These are phyloP conservation scores for Exutisphaerella laricina DNA, from an alignment of 2,329 filamentous ascomycete genomes.

Conservation along the genomic window DNA sequence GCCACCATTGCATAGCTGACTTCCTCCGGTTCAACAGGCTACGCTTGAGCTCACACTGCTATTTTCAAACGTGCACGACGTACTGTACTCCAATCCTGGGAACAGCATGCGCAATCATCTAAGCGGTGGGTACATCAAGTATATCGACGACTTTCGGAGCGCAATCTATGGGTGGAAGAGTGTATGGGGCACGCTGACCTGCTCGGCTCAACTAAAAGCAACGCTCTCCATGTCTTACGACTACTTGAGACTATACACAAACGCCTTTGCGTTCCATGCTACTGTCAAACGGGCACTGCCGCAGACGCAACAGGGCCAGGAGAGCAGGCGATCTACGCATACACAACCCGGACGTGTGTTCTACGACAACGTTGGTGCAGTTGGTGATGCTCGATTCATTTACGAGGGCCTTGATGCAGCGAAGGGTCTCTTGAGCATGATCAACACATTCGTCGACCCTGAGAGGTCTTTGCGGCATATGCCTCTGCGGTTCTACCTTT, in stretches of 20 bases:
- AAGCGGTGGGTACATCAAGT: conserved; percentile 67
- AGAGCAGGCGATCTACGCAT: conserved; percentile 18
- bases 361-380: conserved; percentile 46
- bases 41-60: conserved; percentile 66
- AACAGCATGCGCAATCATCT: conserved; percentile 65
- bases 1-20: no score
- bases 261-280: conserved; percentile 70
- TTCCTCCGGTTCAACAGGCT: no score
- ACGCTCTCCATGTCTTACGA: conserved; percentile 66
- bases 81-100: conserved; percentile 65
- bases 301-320: conserved; percentile 23
- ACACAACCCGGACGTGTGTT: conserved; percentile 34
- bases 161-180: conserved; percentile 67
- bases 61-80: conserved; percentile 68
- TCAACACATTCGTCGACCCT: conserved; percentile 47
- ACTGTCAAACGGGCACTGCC: conserved; percentile 49
- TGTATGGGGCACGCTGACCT: conserved; percentile 61
- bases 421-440: conserved; percentile 46
- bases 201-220: conserved; percentile 61
- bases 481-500: conserved; percentile 46
- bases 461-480: conserved; percentile 44
- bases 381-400: conserved; percentile 46
- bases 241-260: conserved; percentile 67
- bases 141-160: conserved; percentile 66
- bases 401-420: conserved; percentile 48